Conservation (phyloP, 2,329 filamentous ascomycete species). For the Aspergillus hiratsukae region DNA sequence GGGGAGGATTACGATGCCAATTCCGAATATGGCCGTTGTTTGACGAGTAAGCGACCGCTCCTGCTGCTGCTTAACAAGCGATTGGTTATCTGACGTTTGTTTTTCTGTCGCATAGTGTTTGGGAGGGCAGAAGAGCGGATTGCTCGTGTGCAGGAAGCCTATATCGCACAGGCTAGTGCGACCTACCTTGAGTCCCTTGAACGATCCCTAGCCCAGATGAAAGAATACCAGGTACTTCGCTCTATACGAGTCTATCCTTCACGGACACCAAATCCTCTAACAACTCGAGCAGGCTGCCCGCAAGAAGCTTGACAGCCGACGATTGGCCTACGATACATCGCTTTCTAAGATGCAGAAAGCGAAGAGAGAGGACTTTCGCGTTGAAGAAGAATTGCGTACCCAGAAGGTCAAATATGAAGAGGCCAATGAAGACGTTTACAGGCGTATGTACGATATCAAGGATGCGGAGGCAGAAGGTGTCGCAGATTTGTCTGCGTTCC, state of each 20-base stretch:
- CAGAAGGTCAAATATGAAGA: conserved; percentile 97
- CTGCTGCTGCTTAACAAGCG: not conserved
- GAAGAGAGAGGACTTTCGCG: conserved; percentile 86
- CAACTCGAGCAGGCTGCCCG: conserved; percentile 58
- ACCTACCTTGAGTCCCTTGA: conserved; percentile 92
- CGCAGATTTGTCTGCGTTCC: conserved; percentile 70
- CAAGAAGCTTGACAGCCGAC: conserved; percentile 88
- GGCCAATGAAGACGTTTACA: conserved; percentile 82
- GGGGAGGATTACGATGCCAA: conserved; percentile 89
- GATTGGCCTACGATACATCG: conserved; percentile 86
- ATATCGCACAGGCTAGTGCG: conserved; percentile 69
- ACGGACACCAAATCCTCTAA: not conserved
- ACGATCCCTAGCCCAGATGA: conserved; percentile 87
- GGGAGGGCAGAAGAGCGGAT: conserved; percentile 86
- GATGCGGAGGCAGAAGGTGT: conserved; percentile 83
- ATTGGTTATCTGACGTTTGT: not conserved
- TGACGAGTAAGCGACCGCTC: conserved; percentile 56
- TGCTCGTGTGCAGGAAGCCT: conserved; percentile 78
- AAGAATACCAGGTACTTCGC: conserved; percentile 77
- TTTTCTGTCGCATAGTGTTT: conserved; percentile 50
- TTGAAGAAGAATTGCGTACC: conserved; percentile 85
- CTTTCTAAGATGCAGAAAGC: conserved; percentile 87
- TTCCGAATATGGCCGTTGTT: conserved; percentile 84
- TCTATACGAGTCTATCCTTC: not conserved
- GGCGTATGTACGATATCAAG: conserved; percentile 95